phyloP scores from a whole-genome alignment of 805 yeast species.

The Metschnikowia amazonensis region DNA sequence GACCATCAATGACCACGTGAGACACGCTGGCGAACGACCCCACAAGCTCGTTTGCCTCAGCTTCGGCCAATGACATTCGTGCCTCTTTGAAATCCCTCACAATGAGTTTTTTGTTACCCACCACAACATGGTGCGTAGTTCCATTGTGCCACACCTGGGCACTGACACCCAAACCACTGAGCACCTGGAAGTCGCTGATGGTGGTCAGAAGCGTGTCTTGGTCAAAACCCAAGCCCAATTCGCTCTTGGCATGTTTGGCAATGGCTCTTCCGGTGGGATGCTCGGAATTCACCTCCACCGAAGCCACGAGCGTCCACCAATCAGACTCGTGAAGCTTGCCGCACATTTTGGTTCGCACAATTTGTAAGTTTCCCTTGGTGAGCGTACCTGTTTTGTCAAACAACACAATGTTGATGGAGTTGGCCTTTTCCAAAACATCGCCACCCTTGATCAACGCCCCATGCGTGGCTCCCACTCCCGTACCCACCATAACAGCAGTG shows the following conservation, averaged over 20 bases:
- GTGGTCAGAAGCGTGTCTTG: slow-evolving; percentile 28
- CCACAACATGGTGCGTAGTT: slow-evolving; percentile 8
- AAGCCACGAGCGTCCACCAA: slow-evolving; percentile 54
- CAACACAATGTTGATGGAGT: slow-evolving; percentile 58
- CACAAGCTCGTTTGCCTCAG: slow-evolving; percentile 15
- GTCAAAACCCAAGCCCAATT: slow-evolving; percentile 28
- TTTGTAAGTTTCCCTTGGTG: slow-evolving; percentile 75
- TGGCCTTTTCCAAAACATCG: slow-evolving; percentile 73
- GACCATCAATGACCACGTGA: slow-evolving; percentile 55
- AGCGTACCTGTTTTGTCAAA: slow-evolving; percentile 97
- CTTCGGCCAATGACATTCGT: slow-evolving; percentile 9
- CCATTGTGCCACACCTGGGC: slow-evolving; percentile 26
- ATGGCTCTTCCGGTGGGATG: slow-evolving; percentile 87
- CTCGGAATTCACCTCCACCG: slow-evolving; percentile 68
- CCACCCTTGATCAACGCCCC: slow-evolving; percentile 95
- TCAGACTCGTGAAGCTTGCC: slow-evolving; percentile 15
- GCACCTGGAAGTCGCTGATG: slow-evolving; percentile 33
- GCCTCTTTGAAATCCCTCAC: slow-evolving; percentile 19
- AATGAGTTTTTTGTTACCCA: slow-evolving; percentile 55
- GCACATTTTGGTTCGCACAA: slow-evolving; percentile 15
- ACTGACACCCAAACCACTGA: slow-evolving; percentile 46
- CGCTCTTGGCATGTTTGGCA: slow-evolving; percentile 30
- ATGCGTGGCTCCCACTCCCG: slow-evolving; percentile 88
- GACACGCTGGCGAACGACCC: slow-evolving; percentile 43
- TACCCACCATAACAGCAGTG: slow-evolving; percentile 98